A percentile compares a stretch with the other conserved stretches of the same genome.
These are phyloP conservation scores for Aeminium ludgeri DNA, from an alignment of 495 filamentous ascomycete genomes.

Conservation along the genomic window DNA sequence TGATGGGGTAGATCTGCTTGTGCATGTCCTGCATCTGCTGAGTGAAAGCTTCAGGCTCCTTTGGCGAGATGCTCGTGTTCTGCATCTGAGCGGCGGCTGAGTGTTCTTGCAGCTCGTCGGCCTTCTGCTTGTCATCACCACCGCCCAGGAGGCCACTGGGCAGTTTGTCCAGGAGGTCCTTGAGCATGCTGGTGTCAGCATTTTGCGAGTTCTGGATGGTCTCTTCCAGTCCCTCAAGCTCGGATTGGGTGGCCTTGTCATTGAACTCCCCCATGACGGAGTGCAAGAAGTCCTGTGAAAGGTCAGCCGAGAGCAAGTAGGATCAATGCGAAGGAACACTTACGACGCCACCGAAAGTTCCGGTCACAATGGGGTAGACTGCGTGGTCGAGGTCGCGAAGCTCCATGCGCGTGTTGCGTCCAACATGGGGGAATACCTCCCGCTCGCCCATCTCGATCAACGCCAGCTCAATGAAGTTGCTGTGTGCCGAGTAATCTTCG, in stretches of 20 bases:
- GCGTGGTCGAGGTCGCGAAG: slow-evolving; percentile 43
- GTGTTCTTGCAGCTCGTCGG: slow-evolving; percentile 35
- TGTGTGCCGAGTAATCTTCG: slow-evolving; percentile 87
- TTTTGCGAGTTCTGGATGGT: slow-evolving; percentile 44
- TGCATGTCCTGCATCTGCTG: slow-evolving; percentile 46
- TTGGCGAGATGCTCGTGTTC: slow-evolving; percentile 46
- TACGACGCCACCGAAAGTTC: slow-evolving; percentile 70
- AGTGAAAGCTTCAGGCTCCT: slow-evolving; percentile 61
- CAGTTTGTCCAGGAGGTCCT: slow-evolving; percentile 59
- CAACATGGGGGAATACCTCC: slow-evolving; percentile 72
- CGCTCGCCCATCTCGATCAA: slow-evolving; percentile 69
- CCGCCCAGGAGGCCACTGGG: slow-evolving; percentile 59
- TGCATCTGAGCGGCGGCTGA: slow-evolving; percentile 43
- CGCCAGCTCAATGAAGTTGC: slow-evolving; percentile 75
- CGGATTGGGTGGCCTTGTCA: slow-evolving; percentile 75
- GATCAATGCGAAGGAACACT: no score
- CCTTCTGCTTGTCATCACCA: slow-evolving; percentile 50
- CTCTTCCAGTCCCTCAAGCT: slow-evolving; percentile 65
- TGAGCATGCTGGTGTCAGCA: slow-evolving; percentile 46
- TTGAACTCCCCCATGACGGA: slow-evolving; percentile 77
- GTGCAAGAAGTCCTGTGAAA: slow-evolving; percentile 72
- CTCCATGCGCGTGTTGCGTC: slow-evolving; percentile 45
- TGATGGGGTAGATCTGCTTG: slow-evolving; percentile 62
- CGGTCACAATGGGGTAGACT: slow-evolving; percentile 69
- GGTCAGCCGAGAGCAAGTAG: no score